Percentiles rank a stretch among this genome's conserved stretches.
Conservation (phyloP, 2,329 filamentous ascomycete genomes). For the Ilyonectria mors-panacis region DNA sequence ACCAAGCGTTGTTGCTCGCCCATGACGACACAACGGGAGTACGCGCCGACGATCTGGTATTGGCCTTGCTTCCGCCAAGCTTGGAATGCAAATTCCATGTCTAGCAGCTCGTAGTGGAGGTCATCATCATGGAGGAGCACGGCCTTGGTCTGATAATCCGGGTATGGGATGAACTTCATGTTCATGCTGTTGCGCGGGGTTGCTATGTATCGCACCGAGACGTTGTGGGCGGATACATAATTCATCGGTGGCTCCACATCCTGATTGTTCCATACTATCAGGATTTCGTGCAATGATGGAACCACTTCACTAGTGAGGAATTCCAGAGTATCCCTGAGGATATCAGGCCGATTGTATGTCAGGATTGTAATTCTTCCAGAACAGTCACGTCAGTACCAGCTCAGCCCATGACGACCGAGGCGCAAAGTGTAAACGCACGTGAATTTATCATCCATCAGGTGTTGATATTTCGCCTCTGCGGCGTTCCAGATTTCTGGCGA, state of each 20-base stretch:
- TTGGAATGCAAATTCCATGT: slow-evolving; percentile 48
- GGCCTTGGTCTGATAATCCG: slow-evolving; percentile 36
- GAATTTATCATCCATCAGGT: neutral
- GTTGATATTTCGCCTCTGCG: neutral
- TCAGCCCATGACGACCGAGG: neutral
- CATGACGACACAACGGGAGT: neutral
- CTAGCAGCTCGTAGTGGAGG: slow-evolving; percentile 44
- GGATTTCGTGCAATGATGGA: neutral
- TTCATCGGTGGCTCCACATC: neutral
- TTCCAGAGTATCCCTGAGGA: neutral
- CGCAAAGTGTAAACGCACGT: neutral
- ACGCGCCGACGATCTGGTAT: neutral
- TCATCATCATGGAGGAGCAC: slow-evolving; percentile 48
- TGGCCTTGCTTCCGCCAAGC: slow-evolving; percentile 36
- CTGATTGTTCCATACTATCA: neutral
- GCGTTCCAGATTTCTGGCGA: neutral
- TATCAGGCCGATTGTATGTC: neutral
- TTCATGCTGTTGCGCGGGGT: neutral
- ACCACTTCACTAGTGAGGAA: neutral
- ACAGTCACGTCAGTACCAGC: neutral
- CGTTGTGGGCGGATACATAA: neutral
- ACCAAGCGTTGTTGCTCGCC: neutral
- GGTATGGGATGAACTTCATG: neutral
- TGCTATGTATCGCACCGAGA: neutral
- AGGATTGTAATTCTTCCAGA: neutral